These are phyloP conservation scores for Stagonosporopsis vannaccii DNA, from an alignment of 2,329 filamentous ascomycete species.

Conservation along the genomic window DNA sequence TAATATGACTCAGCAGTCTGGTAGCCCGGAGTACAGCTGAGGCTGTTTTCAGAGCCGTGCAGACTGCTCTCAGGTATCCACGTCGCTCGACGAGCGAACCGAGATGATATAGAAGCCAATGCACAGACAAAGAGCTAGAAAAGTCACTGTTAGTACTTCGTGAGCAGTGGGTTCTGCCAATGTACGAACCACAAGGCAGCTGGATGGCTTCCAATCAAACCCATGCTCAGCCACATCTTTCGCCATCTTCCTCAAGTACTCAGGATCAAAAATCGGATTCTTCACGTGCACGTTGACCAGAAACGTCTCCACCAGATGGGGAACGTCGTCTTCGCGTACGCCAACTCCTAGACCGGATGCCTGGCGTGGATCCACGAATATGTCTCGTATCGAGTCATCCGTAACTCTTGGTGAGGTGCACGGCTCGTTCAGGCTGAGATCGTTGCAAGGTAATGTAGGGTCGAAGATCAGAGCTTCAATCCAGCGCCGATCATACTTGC, in stretches of 20 bases:
- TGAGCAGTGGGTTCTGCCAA: background rate
- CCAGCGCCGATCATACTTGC: constrained; percentile 25
- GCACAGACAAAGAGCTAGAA: constrained; percentile 43
- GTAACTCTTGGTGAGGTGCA: constrained; percentile 11
- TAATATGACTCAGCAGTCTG: constrained; percentile 39
- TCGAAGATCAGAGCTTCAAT: constrained; percentile 24
- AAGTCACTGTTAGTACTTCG: background rate
- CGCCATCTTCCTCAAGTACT: constrained; percentile 30
- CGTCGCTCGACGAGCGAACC: constrained; percentile 31
- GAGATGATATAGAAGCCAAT: constrained; percentile 39
- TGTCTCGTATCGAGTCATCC: constrained; percentile 5
- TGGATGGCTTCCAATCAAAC: constrained; percentile 37
- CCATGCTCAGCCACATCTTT: constrained; percentile 33
- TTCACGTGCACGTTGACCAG: constrained; percentile 45
- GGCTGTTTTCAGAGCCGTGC: constrained; percentile 2
- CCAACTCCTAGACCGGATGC: constrained; percentile 11
- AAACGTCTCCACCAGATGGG: constrained; percentile 36
- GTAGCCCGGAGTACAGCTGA: constrained; percentile 24
- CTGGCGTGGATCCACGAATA: constrained; percentile 7
- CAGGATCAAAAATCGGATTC: constrained; percentile 43
- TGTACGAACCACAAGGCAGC: constrained; percentile 41
- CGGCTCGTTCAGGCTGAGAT: background rate
- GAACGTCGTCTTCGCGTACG: constrained; percentile 39
- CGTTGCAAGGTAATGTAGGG: constrained; percentile 10
- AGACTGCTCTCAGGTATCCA: background rate